Conservation (phyloP, 441 rosid genomes). For the Pelargonium fulgidum region DNA sequence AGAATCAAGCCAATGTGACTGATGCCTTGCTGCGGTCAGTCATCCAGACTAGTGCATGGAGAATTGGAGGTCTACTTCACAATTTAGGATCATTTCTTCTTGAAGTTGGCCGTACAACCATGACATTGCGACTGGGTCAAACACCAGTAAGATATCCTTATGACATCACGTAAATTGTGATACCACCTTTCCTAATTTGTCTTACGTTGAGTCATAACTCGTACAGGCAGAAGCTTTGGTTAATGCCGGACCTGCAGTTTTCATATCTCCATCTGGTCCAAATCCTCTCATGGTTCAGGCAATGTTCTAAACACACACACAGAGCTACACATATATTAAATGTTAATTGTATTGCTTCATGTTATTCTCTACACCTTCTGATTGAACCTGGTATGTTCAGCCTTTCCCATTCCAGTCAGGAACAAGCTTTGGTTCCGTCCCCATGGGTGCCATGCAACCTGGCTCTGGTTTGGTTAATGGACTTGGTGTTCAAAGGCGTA, state of each 20-base stretch:
- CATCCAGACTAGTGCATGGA: conserved; percentile 43
- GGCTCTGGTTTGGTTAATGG: conserved; percentile 47
- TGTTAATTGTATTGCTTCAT: not conserved
- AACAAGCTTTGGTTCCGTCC: conserved; percentile 41
- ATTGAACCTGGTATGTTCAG: conserved; percentile 30
- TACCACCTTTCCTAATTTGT: conserved; percentile 7
- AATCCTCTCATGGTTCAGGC: conserved; percentile 84
- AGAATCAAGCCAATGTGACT: conserved; percentile 43
- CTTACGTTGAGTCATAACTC: conserved; percentile 18
- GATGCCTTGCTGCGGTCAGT: conserved; percentile 33
- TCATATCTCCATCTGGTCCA: conserved; percentile 60
- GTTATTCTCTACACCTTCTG: conserved; percentile 18
- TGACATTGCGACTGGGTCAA: conserved; percentile 69
- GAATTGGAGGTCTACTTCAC: conserved; percentile 44
- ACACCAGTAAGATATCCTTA: conserved; percentile 40
- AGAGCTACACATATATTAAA: not conserved
- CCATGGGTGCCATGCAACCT: conserved; percentile 42
- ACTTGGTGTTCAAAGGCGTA: conserved; percentile 54
- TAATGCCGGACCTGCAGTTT: conserved; percentile 76
- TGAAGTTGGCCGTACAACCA: conserved; percentile 72
- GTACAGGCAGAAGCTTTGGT: conserved; percentile 66
- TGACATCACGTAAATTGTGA: conserved; percentile 3
- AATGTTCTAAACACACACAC: conserved; percentile 15
- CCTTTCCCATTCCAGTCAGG: conserved; percentile 66
- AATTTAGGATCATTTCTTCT: conserved; percentile 66